Evolutionary conservation across 2,329 filamentous ascomycete species (phyloP), one percentile per base, ranked within the genome.

Genomic region (Didymella sp.): DNA sequence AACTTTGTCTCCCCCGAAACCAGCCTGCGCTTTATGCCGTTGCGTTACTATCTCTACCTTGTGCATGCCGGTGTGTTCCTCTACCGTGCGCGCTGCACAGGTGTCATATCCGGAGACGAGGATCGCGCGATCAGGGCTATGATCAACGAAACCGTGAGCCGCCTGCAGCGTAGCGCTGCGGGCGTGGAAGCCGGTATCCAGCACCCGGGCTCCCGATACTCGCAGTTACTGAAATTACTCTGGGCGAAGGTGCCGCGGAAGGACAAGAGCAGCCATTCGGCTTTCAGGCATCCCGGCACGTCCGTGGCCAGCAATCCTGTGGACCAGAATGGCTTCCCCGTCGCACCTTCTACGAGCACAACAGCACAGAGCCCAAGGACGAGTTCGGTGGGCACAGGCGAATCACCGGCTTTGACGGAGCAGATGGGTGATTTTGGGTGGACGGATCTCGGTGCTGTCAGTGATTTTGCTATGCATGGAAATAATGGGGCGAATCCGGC

Each of bases 1-100:
- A 81, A 79, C 45, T 82, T 81, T 52, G 79, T 82, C 21, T 77
- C 80, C 53, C 78, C 80, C 0, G 79, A 81, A 56, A 77, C 76
- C 58, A 71, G 74, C 1, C 69, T 82, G 0, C 76, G 80, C 28
- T 81, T 77, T 58, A 81, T 82, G 80, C 80, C 80, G 0, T 62
- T 81, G 1, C 73, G 79, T 2, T 81, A 80, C 67, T 81, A 80
- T 55, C 76, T 82, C 19, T 81, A 81, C 66, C 77, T 80, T 5
- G 78, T 82, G 25, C 81, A 82, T 55, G 77, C 78, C 1, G 79
- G 78, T 9, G 80, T 82, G 8, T 82, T 82, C 64, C 70, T 82
- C 9, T 81, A 81, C 63, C 77, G 79, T 25, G 80, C 80, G 2
- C 73, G 79, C 51, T 80, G 78, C 54, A 79, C 79, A 2, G 79